phyloP scores from a whole-genome alignment of 305 asterid genomes.

The Stenogyne calaminthoides region DNA sequence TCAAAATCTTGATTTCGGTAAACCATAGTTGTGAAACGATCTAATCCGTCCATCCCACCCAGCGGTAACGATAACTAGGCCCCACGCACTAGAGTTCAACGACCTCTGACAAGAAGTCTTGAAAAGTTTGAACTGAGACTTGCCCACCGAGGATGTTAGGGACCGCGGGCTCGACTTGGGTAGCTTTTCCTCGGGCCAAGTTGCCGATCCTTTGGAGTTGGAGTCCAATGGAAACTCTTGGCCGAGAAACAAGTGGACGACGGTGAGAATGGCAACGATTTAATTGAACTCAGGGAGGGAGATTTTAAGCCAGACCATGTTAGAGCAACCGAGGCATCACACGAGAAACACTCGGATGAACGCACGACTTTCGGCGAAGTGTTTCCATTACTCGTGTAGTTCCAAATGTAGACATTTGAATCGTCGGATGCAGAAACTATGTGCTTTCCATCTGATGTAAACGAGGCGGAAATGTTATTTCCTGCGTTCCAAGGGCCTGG shows the following conservation, averaged over 20 bases:
- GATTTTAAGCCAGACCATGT: conserved; percentile 80
- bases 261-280: conserved; percentile 52
- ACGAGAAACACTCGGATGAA: conserved; percentile 67
- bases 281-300: conserved; percentile 29
- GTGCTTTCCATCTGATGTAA: conserved; percentile 52
- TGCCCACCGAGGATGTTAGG: conserved; percentile 45
- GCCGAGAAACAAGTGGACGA: conserved; percentile 53
- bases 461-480: conserved; percentile 48
- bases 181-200: conserved; percentile 98
- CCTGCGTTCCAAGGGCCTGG: conserved; percentile 49
- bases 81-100: conserved; percentile 69
- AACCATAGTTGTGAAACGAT: conserved; percentile 83
- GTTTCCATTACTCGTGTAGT: conserved; percentile 35
- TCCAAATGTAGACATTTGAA: conserved; percentile 60
- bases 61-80: conserved; percentile 80
- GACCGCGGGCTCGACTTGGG: conserved; percentile 43
- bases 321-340: conserved; percentile 75
- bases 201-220: conserved; percentile 71
- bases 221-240: conserved; percentile 63
- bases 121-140: conserved; percentile 67
- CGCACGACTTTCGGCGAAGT: conserved; percentile 43
- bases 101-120: conserved; percentile 69
- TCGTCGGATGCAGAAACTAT: conserved; percentile 59
- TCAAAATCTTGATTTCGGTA: conserved; percentile 42
- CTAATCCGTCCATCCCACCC: conserved; percentile 86